Evolutionary conservation across 1,139 yeast species (phyloP).

Genomic region (Nematodospora anomalae): DNA sequence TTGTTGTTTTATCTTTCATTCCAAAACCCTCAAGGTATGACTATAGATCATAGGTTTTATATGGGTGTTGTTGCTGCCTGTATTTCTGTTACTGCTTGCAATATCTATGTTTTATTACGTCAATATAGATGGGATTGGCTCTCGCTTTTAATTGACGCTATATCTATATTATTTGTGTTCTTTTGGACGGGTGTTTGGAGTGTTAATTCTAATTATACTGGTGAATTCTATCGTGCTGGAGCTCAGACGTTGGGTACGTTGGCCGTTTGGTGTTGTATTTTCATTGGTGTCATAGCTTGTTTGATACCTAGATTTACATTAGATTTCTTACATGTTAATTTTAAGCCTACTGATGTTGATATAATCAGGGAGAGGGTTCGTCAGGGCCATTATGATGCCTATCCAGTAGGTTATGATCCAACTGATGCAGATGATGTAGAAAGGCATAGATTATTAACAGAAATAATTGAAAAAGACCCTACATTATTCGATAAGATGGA

Average conservation of each 20-base stretch:
- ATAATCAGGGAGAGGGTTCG: constrained; percentile 52
- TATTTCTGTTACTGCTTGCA: constrained; percentile 53
- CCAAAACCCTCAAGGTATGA: constrained; percentile 50
- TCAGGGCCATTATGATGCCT: constrained; percentile 47
- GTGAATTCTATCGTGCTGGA: constrained; percentile 58
- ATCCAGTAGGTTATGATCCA: constrained; percentile 59
- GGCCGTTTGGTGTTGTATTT: constrained; percentile 52
- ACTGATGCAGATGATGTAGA: constrained; percentile 51
- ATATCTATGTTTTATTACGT: constrained; percentile 52
- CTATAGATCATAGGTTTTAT: constrained; percentile 59
- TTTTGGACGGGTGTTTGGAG: constrained; percentile 69
- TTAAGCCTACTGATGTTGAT: constrained; percentile 54
- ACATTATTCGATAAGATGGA: constrained; percentile 37
- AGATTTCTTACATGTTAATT: constrained; percentile 48
- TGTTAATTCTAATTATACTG: constrained; percentile 33
- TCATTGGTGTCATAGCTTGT: constrained; percentile 48
- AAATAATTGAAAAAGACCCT: constrained; percentile 37
- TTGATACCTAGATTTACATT: constrained; percentile 53
- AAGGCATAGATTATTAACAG: constrained; percentile 39
- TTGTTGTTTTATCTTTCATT: constrained; percentile 46
- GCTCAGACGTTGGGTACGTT: constrained; percentile 53
- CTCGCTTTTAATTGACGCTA: constrained; percentile 44
- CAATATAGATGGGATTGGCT: constrained; percentile 67
- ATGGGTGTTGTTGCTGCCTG: constrained; percentile 51
- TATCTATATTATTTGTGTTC: constrained; percentile 53